phyloP scores from a whole-genome alignment of 441 rosid genomes.

The Gossypium lobatum region DNA sequence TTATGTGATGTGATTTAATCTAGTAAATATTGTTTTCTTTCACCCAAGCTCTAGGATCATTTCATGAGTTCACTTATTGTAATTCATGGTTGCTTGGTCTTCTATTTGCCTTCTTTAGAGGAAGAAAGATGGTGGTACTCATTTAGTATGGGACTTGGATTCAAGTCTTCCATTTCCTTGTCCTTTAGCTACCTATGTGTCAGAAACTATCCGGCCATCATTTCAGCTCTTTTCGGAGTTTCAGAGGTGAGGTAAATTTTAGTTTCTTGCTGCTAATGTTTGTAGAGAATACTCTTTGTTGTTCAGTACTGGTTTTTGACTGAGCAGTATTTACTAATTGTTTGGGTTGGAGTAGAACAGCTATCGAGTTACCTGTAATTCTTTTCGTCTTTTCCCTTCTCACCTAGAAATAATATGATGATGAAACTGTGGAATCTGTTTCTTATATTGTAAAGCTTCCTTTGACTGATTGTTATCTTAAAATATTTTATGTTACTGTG shows the following conservation, averaged over 20 bases:
- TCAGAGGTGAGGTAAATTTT: constrained; percentile 43
- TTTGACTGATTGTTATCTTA: not conserved
- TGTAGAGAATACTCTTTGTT: not conserved
- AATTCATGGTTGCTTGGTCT: not conserved
- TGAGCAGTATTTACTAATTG: not conserved
- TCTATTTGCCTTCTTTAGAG: constrained; percentile 31
- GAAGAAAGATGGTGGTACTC: constrained; percentile 37
- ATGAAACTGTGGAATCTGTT: not conserved
- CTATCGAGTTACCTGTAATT: not conserved
- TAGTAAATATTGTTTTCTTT: not conserved
- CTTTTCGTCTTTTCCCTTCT: not conserved
- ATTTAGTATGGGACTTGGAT: constrained; percentile 79
- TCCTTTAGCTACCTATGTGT: constrained; percentile 47
- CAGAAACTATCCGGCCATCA: constrained; percentile 66
- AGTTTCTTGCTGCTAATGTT: not conserved
- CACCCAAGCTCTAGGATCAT: not conserved
- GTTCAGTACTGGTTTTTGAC: not conserved
- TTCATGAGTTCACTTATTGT: not conserved
- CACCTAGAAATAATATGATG: not conserved
- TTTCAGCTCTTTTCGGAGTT: constrained; percentile 71
- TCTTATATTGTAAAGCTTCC: not conserved
- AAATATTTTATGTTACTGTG: not conserved
- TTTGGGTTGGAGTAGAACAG: not conserved
- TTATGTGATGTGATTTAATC: not conserved
- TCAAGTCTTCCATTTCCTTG: constrained; percentile 75